Base-by-base conservation (phyloP, 2,329 filamentous ascomycete genomes). In the Tolypocladium endophyticum region DNA sequence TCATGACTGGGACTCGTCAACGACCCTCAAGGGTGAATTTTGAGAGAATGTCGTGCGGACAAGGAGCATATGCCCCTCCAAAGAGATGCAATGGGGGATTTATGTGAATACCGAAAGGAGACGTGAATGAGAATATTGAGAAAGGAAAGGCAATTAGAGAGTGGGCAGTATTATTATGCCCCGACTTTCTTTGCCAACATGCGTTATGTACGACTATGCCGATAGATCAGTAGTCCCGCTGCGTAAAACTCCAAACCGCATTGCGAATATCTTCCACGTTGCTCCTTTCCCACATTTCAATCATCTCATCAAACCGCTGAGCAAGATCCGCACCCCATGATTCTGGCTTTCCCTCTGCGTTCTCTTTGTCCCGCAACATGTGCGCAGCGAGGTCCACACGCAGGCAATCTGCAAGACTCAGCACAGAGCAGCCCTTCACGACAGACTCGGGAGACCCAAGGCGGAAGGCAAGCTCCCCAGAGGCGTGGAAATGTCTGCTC, bases 301-400 rank as follows among this genome's bases (percentile, higher is more conserved):
- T 18, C 23, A 50, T 50, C 25, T 18, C 25, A 25, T 2, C 25
- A 20, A 28, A 28, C 1, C 3, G 7, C 14, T 14, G 25, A 50
- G 16, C 45, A 28, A 3, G 14, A 28, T 30, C 14, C 23, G 3
- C 25, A 9, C 2, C 23, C 25, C 45, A 30, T 9, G 14, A 9
- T 28, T 1, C 6, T 30, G 12, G 25, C 14, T 3, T 50, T 18
- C 14, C 16, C 9, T 30, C 6, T 1, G 0, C 1, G 1, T 4
- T 4, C 43, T 16, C 25, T 16, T 50, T 30, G 4, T 9, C 14
- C 14, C 3, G 7, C 1, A 50, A 9, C 45, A 50, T 30, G 14
- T 50, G 8, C 14, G 14, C 25, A 20, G 45, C 45, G 16, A 50
- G 14, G 25, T 50, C 45, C 25, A 50, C 45, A 1, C 45, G 45